Evolutionary conservation across 441 rosid genomes (phyloP), one percentile per base, ranked within the genome.

Genomic region (Omphalea diandra): DNA sequence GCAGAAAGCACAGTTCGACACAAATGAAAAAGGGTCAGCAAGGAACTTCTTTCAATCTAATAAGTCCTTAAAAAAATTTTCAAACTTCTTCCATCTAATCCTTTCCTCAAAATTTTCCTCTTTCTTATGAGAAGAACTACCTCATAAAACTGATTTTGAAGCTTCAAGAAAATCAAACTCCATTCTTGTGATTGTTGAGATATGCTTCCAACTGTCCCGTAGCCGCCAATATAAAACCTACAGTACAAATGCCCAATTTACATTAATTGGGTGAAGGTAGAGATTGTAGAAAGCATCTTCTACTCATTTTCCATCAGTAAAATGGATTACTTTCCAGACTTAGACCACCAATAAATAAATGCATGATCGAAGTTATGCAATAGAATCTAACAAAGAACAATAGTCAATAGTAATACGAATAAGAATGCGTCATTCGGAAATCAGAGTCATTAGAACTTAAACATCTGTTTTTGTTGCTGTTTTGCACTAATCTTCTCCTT

Each of bases 161-260:
- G 70, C 55, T 59, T 55, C 58, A 2, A 6, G 26, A 9, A 50
- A 71, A 81, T 84, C 73, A 85, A 67, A 74, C 73, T 58, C 90
- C 87, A 72, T 87, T 87, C 73, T 80, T 88, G 49, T 55, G 77
- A 50, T 52, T 74, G 54, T 74, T 72, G 40, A 86, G 77, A 84
- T 87, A 80, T 38, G 84, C 78, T 73, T 87, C 88, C 84, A 90
- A 83, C 79, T 87, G 75, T 72, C 85, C 86, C 32, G 80, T 83
- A 22, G 97, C 92, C n/a, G 97, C 94, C 84, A 88, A 69, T 74
- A 94, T 84, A 67, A 94, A 81, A 71, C 97, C 97, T 94, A 77
- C 72, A 81, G 58, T 67, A 20, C 67, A 60, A 76, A 68, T 20
- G 63, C 31, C 49, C 49, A 38, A 5, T 26, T 33, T 36, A 56